These are phyloP conservation scores for Nicotiana tomentosiformis DNA, from an alignment of 257 asterid genomes.

Conservation along the genomic window DNA sequence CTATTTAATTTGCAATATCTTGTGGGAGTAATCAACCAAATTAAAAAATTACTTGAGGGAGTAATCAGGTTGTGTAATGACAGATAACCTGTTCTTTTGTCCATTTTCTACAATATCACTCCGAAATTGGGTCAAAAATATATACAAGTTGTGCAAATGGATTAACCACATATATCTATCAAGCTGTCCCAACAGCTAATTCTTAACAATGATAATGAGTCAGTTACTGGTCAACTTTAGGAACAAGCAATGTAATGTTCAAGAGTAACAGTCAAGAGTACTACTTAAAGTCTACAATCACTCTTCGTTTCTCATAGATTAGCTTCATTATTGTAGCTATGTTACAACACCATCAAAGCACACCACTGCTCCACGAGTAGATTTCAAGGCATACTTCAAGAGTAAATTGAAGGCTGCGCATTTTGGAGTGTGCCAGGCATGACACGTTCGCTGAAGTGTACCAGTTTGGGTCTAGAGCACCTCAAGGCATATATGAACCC, in stretches of 20 bases:
- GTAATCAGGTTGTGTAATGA: neutral
- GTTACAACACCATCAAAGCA: neutral
- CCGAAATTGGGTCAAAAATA: neutral
- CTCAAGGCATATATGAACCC: neutral
- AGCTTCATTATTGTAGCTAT: neutral
- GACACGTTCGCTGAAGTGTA: neutral
- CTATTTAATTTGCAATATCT: too few species aligned
- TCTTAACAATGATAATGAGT: neutral
- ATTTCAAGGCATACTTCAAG: neutral
- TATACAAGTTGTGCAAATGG: neutral
- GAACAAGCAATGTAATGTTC: neutral
- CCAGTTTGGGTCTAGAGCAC: neutral
- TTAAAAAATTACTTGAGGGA: neutral
- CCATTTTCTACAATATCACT: neutral
- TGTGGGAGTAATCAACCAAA: too few species aligned
- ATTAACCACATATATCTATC: neutral
- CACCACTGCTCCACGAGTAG: neutral
- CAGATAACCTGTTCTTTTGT: neutral
- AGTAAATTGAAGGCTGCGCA: neutral
- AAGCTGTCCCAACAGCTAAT: neutral
- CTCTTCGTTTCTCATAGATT: neutral
- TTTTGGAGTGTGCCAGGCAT: neutral
- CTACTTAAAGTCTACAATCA: neutral
- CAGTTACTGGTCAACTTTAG: neutral
- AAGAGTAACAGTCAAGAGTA: conserved; percentile 2